Conservation (phyloP, 179 eudicot genomes). For the Silene vulgaris region DNA sequence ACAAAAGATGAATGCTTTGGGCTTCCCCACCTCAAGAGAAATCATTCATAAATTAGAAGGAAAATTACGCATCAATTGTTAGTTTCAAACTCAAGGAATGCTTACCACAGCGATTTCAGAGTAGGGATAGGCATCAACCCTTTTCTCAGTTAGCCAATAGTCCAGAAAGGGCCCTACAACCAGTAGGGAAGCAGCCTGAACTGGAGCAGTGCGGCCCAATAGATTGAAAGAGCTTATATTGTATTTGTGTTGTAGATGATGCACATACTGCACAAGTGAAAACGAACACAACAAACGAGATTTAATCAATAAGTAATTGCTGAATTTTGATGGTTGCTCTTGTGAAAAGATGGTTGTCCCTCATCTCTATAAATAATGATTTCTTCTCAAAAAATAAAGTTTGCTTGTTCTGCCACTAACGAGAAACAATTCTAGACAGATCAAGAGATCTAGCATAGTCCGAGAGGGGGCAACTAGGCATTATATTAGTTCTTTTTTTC, state of each 20-base stretch:
- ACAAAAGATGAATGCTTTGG: not conserved
- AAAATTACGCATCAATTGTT: not conserved
- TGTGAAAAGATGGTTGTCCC: not conserved
- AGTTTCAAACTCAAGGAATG: not conserved
- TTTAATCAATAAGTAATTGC: not conserved
- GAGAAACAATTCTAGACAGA: no score
- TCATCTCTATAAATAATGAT: no score
- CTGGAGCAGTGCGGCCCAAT: constrained; percentile 79
- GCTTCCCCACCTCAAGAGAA: not conserved
- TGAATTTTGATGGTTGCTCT: not conserved
- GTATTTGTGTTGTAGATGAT: constrained; percentile 68
- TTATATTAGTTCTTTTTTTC: no score
- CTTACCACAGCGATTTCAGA: constrained; percentile 44
- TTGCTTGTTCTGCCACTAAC: no score
- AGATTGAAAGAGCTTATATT: constrained; percentile 70
- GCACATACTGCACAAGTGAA: constrained; percentile 50
- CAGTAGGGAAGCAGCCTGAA: constrained; percentile 67
- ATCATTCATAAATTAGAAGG: not conserved
- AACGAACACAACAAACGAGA: constrained; percentile 12
- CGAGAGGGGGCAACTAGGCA: no score
- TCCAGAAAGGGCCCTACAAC: constrained; percentile 62
- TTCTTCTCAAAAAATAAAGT: no score
- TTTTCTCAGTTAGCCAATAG: constrained; percentile 51
- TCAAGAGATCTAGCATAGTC: no score
- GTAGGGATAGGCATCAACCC: constrained; percentile 50